Conservation (phyloP, 768 basidiomycete genomes). For the Suillus alpinus region DNA sequence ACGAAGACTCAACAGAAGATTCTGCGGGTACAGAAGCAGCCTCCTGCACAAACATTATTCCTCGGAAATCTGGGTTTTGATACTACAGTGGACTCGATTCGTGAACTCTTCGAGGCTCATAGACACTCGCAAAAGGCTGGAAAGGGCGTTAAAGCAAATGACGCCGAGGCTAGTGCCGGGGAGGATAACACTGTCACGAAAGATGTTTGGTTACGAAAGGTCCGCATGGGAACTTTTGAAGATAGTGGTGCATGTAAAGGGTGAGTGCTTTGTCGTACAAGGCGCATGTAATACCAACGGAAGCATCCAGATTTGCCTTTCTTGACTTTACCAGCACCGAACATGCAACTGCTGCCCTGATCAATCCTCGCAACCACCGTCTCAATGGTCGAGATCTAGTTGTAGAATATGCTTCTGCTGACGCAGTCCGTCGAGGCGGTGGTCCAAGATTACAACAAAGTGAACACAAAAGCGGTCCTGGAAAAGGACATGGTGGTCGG, state of each 20-base stretch:
- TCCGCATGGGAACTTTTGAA: conserved; percentile 95
- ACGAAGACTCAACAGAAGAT: conserved; percentile 80
- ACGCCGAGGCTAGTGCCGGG: conserved; percentile 27
- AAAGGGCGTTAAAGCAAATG: conserved; percentile 32
- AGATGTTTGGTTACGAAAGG: conserved; percentile 67
- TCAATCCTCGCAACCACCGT: conserved; percentile 81
- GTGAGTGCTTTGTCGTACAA: conserved; percentile 41
- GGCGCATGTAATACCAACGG: background rate
- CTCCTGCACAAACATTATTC: conserved; percentile 83
- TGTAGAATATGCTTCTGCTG: conserved; percentile 85
- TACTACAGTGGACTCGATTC: conserved; percentile 75
- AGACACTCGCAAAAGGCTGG: conserved; percentile 30
- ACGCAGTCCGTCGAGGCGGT: conserved; percentile 85
- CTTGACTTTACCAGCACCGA: conserved; percentile 83
- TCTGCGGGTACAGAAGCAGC: conserved; percentile 74
- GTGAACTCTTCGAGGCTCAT: conserved; percentile 72
- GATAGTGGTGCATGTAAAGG: conserved; percentile 96
- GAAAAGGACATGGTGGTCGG: conserved; percentile 10
- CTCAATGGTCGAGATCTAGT: conserved; percentile 82
- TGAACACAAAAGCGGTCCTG: conserved; percentile 12
- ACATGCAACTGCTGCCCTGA: conserved; percentile 77
- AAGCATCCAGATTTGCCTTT: conserved; percentile 75
- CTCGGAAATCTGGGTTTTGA: conserved; percentile 92
- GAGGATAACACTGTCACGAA: conserved; percentile 17
- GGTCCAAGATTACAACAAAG: conserved; percentile 20